These are phyloP conservation scores for Fonsecaea nubica DNA, from an alignment of 2,329 filamentous ascomycete genomes.

Conservation along the genomic window DNA sequence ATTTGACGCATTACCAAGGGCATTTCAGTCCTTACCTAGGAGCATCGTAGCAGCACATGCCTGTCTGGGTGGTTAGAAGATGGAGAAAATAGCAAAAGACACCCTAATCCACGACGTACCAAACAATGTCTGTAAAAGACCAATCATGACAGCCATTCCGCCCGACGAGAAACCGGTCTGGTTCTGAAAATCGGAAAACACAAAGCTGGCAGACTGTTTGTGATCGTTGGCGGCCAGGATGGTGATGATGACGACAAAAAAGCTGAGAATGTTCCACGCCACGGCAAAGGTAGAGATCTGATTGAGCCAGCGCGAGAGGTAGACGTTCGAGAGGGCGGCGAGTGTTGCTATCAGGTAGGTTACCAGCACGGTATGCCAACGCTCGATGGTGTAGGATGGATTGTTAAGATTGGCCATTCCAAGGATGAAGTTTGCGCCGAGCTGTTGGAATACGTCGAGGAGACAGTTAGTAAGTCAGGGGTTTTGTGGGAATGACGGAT, in stretches of 20 bases:
- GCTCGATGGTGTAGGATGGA: constrained; percentile 58
- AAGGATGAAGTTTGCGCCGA: constrained; percentile 62
- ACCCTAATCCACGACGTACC: constrained; percentile 40
- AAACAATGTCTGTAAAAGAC: constrained; percentile 57
- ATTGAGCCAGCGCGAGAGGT: constrained; percentile 58
- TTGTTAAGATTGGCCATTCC: constrained; percentile 62
- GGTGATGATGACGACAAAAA: constrained; percentile 59
- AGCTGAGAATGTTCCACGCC: constrained; percentile 61
- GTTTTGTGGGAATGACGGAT: not conserved
- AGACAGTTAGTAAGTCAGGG: not conserved
- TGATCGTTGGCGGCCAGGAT: constrained; percentile 62
- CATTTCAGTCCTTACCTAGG: constrained; percentile 13
- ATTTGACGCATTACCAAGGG: not conserved
- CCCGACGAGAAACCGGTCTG: constrained; percentile 59
- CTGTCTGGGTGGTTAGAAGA: constrained; percentile 39
- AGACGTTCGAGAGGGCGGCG: constrained; percentile 58
- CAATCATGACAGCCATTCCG: constrained; percentile 60
- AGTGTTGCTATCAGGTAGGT: constrained; percentile 58
- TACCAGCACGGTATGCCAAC: constrained; percentile 64
- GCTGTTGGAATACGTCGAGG: constrained; percentile 32
- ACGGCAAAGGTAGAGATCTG: constrained; percentile 50
- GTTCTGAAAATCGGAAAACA: constrained; percentile 60
- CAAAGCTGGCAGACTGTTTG: constrained; percentile 61
- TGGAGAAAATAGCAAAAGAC: not conserved
- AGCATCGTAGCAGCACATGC: constrained; percentile 46